Evolutionary conservation across 352 stramenopile species (phyloP), one percentile per base, ranked within the genome.

Genomic region (Phytophthora meadii): DNA sequence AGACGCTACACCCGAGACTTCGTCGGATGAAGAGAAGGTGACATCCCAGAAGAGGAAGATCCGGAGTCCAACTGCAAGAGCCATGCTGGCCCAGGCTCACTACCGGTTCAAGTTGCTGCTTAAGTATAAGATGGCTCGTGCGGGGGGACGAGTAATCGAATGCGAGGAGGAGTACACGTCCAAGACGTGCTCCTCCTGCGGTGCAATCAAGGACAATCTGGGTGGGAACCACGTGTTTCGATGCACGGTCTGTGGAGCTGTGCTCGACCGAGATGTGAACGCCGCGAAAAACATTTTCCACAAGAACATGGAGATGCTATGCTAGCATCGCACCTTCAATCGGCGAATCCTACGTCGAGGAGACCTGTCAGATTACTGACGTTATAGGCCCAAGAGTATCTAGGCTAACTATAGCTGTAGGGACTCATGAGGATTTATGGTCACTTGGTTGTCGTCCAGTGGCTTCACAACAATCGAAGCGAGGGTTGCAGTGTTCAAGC

Each of bases 161-260:
- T 63, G 52, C 15, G 53, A 62, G 17, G 61, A 69, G 25, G 52
- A 69, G 46, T 69, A 69, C 37, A 69, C 52, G 14, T 63, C 61
- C 1, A 63, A 69, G 30, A 69, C 53, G 0, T 69, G 47, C 40
- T 63, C 61, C 1, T 5, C 19, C 1, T 64, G 53, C 12, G 61
- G 61, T 7, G 17, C 14, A 37, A 44, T 63, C 24, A 39, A 63
- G 8, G 10, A 59, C 17, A 54, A 62, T n/a, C 25, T 69, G 2
- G 47, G 47, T 0, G 46, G 52, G 2, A 58, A 37, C 5, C 11
- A 34, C 34, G 24, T 61, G 10, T 61, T 52, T 42, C 11, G 10
- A 17, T 68, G 60, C 19, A 22, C 17, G 7, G 19, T 22, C 19
- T 22, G 19, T 22, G 19, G 19, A 22, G 19, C 25, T 1, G 12